Conservation (phyloP, 1,284 basidiomycete species). For the Phenoliferia sp. region DNA sequence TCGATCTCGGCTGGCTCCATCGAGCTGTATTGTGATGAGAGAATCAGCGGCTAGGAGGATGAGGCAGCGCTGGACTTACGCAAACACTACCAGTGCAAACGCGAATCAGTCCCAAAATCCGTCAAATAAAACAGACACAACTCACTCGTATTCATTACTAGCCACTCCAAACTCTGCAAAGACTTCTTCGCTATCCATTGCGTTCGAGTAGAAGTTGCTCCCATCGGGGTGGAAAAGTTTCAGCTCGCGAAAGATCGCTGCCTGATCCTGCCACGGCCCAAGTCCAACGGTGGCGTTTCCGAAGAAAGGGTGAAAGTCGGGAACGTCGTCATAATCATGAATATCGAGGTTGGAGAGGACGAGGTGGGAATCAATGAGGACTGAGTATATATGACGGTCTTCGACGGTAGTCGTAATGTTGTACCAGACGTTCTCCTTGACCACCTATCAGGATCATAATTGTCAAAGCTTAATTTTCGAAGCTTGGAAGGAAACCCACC, state of each 20-base stretch:
- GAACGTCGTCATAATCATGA: conserved; percentile 4
- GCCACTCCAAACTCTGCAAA: conserved; percentile 7
- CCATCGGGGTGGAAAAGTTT: conserved; percentile 1
- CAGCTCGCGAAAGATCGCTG: conserved; percentile 14
- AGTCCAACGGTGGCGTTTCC: conserved; percentile 9
- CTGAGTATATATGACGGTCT: conserved; percentile 5
- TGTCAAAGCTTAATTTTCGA: no score
- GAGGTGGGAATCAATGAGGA: conserved; percentile 11
- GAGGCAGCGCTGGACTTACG: neutral
- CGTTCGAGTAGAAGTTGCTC: conserved; percentile 6
- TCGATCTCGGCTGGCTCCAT: conserved; percentile 15
- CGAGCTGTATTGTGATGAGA: neutral
- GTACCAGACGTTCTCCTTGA: conserved; percentile 10
- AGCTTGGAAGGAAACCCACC: no score
- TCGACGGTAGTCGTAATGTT: conserved; percentile 6
- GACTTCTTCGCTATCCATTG: conserved; percentile 8
- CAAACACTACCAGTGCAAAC: neutral
- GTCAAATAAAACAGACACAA: neutral
- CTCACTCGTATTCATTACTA: neutral
- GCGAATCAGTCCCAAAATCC: neutral
- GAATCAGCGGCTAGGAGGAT: neutral
- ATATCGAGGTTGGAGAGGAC: conserved; percentile 10
- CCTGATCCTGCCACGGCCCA: conserved; percentile 10
- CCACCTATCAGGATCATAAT: neutral
- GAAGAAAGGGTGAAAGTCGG: conserved; percentile 4